phyloP scores from a whole-genome alignment of 805 yeast genomes.

The Candida ortonii region DNA sequence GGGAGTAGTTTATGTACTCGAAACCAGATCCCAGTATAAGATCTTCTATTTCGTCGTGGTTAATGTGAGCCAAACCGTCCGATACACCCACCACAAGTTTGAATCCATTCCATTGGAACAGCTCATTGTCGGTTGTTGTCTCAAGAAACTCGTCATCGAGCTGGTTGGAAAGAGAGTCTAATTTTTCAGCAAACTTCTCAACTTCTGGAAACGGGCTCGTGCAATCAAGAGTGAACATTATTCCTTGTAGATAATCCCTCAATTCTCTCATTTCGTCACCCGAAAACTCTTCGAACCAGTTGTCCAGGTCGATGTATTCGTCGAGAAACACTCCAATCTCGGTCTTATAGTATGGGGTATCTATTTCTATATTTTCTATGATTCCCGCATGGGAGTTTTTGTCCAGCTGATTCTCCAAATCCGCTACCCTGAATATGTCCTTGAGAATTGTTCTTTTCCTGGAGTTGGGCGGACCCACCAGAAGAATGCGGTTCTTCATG shows the following conservation, averaged over 20 bases:
- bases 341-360: conserved; percentile 29
- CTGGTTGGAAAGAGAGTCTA: conserved; percentile 21
- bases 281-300: conserved; percentile 41
- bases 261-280: conserved; percentile 39
- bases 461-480: conserved; percentile 42
- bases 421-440: conserved; percentile 23
- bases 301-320: conserved; percentile 32
- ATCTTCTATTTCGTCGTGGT: conserved; percentile 45
- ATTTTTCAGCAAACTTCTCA: conserved; percentile 15
- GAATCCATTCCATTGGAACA: conserved; percentile 35
- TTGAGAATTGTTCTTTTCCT: conserved; percentile 36
- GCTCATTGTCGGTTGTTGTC: conserved; percentile 7
- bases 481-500: conserved; percentile 39
- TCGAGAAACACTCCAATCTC: conserved; percentile 30
- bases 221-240: conserved; percentile 40
- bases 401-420: conserved; percentile 21
- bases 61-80: conserved; percentile 12
- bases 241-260: conserved; percentile 45
- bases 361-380: conserved; percentile 21
- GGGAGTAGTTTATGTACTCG: conserved; percentile 41
- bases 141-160: conserved; percentile 26
- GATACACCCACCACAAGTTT: conserved; percentile 35
- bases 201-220: conserved; percentile 2
- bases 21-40: conserved; percentile 36
- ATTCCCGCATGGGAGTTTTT: conserved; percentile 26